Evolutionary conservation across 768 basidiomycete genomes (phyloP).

Genomic region (Lactarius hatsudake): DNA sequence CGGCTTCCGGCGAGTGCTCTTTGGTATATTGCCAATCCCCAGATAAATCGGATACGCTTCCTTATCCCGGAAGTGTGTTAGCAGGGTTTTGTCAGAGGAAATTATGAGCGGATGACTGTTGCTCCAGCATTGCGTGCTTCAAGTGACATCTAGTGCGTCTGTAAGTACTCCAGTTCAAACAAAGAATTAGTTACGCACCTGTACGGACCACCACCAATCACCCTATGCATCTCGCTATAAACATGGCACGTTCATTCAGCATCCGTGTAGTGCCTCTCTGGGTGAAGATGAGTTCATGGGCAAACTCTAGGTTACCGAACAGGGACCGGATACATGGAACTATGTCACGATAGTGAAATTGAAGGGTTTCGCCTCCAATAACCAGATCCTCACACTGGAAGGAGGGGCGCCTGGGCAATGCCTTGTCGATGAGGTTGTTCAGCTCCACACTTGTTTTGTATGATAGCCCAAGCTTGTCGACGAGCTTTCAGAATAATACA

Average conservation of each 20-base stretch:
- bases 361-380: neutral
- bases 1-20: slow-evolving; percentile 3
- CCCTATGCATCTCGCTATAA: slow-evolving; percentile 1
- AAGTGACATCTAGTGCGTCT: neutral
- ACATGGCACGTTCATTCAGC: neutral
- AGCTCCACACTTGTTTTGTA: neutral
- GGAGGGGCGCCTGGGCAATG: neutral
- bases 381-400: neutral
- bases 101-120: neutral
- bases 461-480: no score
- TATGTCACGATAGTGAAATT: neutral
- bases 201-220: slow-evolving; percentile 15
- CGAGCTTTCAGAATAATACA: no score
- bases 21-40: slow-evolving; percentile 26
- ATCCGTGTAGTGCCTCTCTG: neutral
- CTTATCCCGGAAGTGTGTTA: slow-evolving; percentile 16
- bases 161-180: neutral
- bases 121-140: neutral
- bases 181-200: neutral
- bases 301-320: neutral
- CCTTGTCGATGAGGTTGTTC: neutral
- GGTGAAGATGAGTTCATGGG: neutral
- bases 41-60: slow-evolving; percentile 25
- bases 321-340: neutral
- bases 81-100: neutral